Evolutionary conservation across 805 yeast genomes (phyloP), one percentile per base, ranked within the genome.

Genomic region (Pichia nakasei): DNA sequence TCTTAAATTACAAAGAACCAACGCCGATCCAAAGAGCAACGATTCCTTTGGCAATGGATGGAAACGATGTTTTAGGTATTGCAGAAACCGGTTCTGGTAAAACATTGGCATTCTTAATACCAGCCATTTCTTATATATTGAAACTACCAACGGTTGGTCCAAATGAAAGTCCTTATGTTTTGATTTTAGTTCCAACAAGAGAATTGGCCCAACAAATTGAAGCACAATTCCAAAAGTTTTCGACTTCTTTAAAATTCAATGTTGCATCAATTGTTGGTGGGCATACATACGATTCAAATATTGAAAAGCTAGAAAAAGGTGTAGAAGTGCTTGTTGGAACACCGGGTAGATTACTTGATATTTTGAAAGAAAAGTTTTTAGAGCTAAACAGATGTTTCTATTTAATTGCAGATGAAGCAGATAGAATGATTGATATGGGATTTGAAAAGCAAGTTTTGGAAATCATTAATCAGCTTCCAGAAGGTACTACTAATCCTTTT

Each of bases 61-160:
- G 72, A 3, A 63, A 76, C 21, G 96, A 91, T 59, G 68, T 85
- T 2, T 70, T 89, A 19, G 97, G 96, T 13, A 75, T 89, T n/a
- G 97, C 97, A 0, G 88, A 88, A 52, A 91, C 98, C 0, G 98
- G 98, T 12, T 85, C 95, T 1, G 98, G 98, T 54, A 91, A 93
- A 58, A 91, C 98, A 0, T 67, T 89, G 12, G 82, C 94, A 2
- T 91, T 81, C 61, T 59, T 85, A 11, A 61, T 91, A 2, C 97
- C 98, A 0, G 62, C 86, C 41, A 56, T 85, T 9, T 59, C 77
- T 2, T 78, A 76, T 50, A 65, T 82, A 15, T 49, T 63, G 63
- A 73, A 60, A 55, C 61, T 66, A 35, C 76, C 78, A 1, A 57
- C 67, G 18, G 53, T 76, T 22, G 74, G 72, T 44, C 31, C 41